Evolutionary conservation across 345 rosid genomes (phyloP), one percentile per base, ranked within the genome.

Genomic region (Triadica sebifera): DNA sequence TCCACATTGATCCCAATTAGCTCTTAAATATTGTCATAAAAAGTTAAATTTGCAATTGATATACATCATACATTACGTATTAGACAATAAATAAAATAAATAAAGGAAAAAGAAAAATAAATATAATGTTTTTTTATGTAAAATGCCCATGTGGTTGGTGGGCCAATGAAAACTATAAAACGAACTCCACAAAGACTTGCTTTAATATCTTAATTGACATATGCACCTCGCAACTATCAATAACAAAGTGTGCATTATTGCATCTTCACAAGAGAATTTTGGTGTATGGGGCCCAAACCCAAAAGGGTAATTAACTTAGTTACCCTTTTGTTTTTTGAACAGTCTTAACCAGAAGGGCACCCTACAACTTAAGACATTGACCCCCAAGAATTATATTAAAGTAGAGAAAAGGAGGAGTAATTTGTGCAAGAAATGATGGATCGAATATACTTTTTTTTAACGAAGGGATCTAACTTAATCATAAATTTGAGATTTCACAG

Each of bases 141-240:
- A 81, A 79, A 78, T 51, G 57, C 85, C 87, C 91, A 82, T 84
- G 87, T 87, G 91, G 81, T 24, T 51, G 76, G 69, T 55, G 89
- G 89, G 69, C 82, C 89, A 72, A 79, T 9, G 71, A 82, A 76
- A 82, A 75, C 82, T 50, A 74, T 41, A 53, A 83, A 80, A 67
- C 73, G 72, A 71, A 76, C 82, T 77, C 80, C 76, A 70, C 83
- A 76, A 84, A 77, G 79, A 67, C 81, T 82, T 77, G 74, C 77
- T 82, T 80, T 82, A 73, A 85, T 64, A 77, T 73, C 72, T 81
- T 80, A 80, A 82, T 75, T 16, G 70, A 51, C 73, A 79, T 85
- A 52, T 75, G 75, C 81, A 85, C 75, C 81, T 83, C 69, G 84
- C 84, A 85, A 71, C 65, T 68, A 79, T 79, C 81, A 84, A 84